Evolutionary conservation across 495 filamentous ascomycete genomes (phyloP), one percentile per base, ranked within the genome.

Genomic region (Xylaria intraflava): DNA sequence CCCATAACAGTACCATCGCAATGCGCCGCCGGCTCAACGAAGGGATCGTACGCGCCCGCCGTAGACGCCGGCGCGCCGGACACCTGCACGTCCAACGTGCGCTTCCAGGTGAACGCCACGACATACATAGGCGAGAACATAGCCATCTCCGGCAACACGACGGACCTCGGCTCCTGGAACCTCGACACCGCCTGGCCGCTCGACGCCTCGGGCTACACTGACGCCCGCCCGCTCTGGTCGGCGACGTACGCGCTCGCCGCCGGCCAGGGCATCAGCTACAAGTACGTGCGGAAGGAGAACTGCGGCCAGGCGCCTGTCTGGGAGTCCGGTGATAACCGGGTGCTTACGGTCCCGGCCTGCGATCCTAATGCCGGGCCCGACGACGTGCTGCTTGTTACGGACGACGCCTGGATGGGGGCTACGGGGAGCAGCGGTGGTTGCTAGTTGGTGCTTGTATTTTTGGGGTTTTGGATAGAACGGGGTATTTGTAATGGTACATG

Each of bases 71-170:
- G 66, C 3, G 75, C 47, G 55, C 71, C 60, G 60, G 72, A 65
- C 33, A 58, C 60, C 4, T 76, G 74, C 5, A 50, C 64, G 1
- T 60, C 71, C 7, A 75, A 74, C 55, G 55, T 65, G 16, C 54
- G 68, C 10, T 64, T 80, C 49, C 70, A 71, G 20, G 59, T 60
- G 35, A 72, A 75, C 6, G 69, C 78, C 29, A 69, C 68, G 3
- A 69, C 61, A 6, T 80, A 80, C 50, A 78, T 68, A 11, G 77
- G 79, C 53, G 76, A 72, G 33, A 80, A 76, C 43, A 24, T 80
- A 5, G 62, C 65, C 17, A 57, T 81, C 6, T 65, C 76, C 19
- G 66, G 66, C 26, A 66, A 61, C 51, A 60, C 62, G 0, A 42
- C 44, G 9, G 66, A 65, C 38, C 64, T 67, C 20, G 66, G 66